Evolutionary conservation across 768 basidiomycete genomes (phyloP).

Genomic region (Pleurotus giganteus): DNA sequence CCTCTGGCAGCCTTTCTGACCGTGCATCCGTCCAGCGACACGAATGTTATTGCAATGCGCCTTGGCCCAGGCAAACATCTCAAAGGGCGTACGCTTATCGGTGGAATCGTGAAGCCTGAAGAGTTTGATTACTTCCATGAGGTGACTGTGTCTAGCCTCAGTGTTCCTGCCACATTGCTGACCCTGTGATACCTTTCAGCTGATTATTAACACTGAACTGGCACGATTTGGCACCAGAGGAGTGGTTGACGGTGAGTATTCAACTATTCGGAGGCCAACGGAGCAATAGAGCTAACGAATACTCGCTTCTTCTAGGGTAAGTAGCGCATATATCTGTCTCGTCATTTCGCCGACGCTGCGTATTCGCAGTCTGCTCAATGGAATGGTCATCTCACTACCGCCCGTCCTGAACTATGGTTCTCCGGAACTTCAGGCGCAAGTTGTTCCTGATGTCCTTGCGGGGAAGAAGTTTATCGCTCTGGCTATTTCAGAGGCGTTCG

Average conservation of each 20-base stretch:
- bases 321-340: background rate
- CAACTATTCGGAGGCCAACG: background rate
- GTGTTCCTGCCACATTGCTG: background rate
- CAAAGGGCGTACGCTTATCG: slow-evolving; percentile 71
- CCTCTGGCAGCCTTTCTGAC: too few species aligned
- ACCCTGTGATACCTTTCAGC: slow-evolving; percentile 31
- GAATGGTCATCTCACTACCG: slow-evolving; percentile 83
- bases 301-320: background rate
- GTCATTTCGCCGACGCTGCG: too few species aligned
- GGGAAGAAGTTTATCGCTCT: slow-evolving; percentile 87
- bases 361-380: slow-evolving; percentile 51
- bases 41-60: slow-evolving; percentile 85
- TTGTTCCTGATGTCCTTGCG: slow-evolving; percentile 70
- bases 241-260: slow-evolving; percentile 77
- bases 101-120: slow-evolving; percentile 72
- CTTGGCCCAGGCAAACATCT: slow-evolving; percentile 90
- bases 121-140: slow-evolving; percentile 97
- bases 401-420: slow-evolving; percentile 88
- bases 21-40: slow-evolving; percentile 44
- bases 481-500: slow-evolving; percentile 93
- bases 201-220: slow-evolving; percentile 80
- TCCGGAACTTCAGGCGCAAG: slow-evolving; percentile 63
- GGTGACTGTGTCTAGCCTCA: slow-evolving; percentile 29
- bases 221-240: slow-evolving; percentile 82
- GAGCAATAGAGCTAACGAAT: background rate